Evolutionary conservation across 805 yeast species (phyloP).

Genomic region (Candida sphagnicola): DNA sequence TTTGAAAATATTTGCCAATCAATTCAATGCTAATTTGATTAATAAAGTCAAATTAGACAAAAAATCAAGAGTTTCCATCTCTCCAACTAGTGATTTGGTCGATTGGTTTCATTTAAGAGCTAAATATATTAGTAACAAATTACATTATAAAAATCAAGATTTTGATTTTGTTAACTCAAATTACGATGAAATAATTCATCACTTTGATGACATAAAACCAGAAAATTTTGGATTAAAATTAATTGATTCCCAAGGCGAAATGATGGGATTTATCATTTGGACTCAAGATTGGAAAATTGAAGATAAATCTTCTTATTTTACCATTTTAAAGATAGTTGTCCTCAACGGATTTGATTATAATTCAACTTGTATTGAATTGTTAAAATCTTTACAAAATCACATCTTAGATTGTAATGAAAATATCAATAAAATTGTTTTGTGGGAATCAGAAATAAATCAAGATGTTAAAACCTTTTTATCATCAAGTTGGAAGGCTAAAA

Average conservation of each 20-base stretch:
- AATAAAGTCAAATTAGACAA: slow-evolving; percentile 23
- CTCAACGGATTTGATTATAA: slow-evolving; percentile 16
- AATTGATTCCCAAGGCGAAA: slow-evolving; percentile 11
- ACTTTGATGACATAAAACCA: slow-evolving; percentile 24
- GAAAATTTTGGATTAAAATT: slow-evolving; percentile 28
- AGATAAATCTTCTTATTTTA: slow-evolving; percentile 16
- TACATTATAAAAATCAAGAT: slow-evolving; percentile 12
- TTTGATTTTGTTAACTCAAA: slow-evolving; percentile 16
- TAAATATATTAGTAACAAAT: slow-evolving; percentile 24
- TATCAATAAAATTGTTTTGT: slow-evolving; percentile 18
- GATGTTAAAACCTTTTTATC: slow-evolving; percentile 13
- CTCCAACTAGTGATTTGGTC: slow-evolving; percentile 19
- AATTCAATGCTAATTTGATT: slow-evolving; percentile 15
- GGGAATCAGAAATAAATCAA: slow-evolving; percentile 32
- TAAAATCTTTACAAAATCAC: slow-evolving; percentile 8
- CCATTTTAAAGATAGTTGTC: slow-evolving; percentile 25
- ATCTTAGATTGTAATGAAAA: slow-evolving; percentile 3
- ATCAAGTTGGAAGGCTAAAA: slow-evolving; percentile 11
- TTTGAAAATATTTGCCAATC: slow-evolving; percentile 16
- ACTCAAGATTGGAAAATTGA: slow-evolving; percentile 31
- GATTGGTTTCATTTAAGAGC: slow-evolving; percentile 44
- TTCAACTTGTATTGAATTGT: slow-evolving; percentile 11
- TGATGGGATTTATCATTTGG: slow-evolving; percentile 33
- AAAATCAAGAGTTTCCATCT: slow-evolving; percentile 25
- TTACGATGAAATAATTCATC: slow-evolving; percentile 17